These are phyloP conservation scores for Zelonia costaricensis DNA, from an alignment of 208 protist species.

Conservation along the genomic window DNA sequence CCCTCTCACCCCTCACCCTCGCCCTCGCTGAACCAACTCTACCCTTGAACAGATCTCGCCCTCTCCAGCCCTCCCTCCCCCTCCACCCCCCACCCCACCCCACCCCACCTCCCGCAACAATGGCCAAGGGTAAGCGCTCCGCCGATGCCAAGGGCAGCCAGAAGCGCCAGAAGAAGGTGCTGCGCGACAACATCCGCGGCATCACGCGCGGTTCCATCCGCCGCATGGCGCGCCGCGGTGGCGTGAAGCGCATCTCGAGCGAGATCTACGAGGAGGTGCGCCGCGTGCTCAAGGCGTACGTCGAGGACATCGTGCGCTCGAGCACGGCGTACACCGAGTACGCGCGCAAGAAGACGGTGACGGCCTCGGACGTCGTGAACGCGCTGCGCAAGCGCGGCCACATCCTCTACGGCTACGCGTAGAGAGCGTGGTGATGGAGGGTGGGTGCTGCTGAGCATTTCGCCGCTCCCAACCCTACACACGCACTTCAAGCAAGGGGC, in stretches of 20 bases:
- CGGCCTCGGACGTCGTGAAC: slow-evolving; percentile 85
- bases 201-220: slow-evolving; percentile 88
- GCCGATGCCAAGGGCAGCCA: slow-evolving; percentile 65
- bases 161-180: slow-evolving; percentile 87
- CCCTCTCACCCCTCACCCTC: no score
- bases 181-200: slow-evolving; percentile 87
- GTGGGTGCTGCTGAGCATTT: not conserved
- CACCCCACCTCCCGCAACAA: slow-evolving; percentile 4
- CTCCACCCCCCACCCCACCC: not conserved
- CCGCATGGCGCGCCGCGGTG: slow-evolving; percentile 91
- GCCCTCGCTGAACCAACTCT: no score
- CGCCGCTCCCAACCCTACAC: no score
- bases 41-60: not conserved
- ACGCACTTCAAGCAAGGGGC: no score
- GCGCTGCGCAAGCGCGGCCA: slow-evolving; percentile 88
- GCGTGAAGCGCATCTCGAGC: slow-evolving; percentile 90
- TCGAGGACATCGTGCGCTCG: slow-evolving; percentile 83
- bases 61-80: not conserved
- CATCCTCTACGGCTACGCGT: slow-evolving; percentile 92
- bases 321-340: slow-evolving; percentile 88
- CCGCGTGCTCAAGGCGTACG: slow-evolving; percentile 80
- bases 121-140: slow-evolving; percentile 83
- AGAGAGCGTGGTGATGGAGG: not conserved
- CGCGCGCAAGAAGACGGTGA: slow-evolving; percentile 82
- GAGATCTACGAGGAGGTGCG: slow-evolving; percentile 74